Evolutionary conservation across 164 flowering plant species (phyloP), one percentile per base, ranked within the genome.

Genomic region (Cinnamomum chago): DNA sequence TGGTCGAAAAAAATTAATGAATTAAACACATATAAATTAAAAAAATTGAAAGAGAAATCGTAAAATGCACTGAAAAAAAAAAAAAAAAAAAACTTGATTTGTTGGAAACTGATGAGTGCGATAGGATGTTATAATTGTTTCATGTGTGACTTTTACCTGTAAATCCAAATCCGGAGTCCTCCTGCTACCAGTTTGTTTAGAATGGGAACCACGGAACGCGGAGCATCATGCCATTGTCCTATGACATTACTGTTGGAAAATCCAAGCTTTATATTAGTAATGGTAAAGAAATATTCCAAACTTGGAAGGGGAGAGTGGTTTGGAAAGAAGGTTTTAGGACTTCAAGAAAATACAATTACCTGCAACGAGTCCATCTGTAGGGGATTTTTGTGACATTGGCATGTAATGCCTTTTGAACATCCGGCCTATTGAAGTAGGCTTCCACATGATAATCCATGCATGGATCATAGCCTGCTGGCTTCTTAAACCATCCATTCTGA

Each of bases 351-450:
- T 7, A 40, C 18, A 55, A 35, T n/a, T 78, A 90, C 97, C 90
- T 91, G 93, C 98, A 93, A 70, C 81, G 90, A 71, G 88, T 78
- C 93, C 93, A 93, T 14, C 80, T 77, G 73, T 88, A 88, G 3
- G 87, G 77, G 67, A 93, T 85, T 15, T 66, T 82, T 47, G 98
- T 93, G 73, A 85, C 80, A 81, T 91, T 93, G 24, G 98, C 98
- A 79, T 93, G 98, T 14, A 93, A 85, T 12, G 98, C 93, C 24
- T 70, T 62, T 73, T 91, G 98, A 80, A 93, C 98, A 60, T 93
- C 98, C 2, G 86, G 87, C 72, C 93, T 84, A 69, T 93, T 93
- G 70, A 91, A 80, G 70, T 93, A 93, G 0, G 7, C 75, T 30
- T 80, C 82, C 1, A 88, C 81, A 70, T 92, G 86, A 27, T 77